Percentiles rank a stretch among this genome's conserved stretches.
Evolutionary conservation across 257 asterid species (phyloP).

Genomic region (Apocynum venetum): DNA sequence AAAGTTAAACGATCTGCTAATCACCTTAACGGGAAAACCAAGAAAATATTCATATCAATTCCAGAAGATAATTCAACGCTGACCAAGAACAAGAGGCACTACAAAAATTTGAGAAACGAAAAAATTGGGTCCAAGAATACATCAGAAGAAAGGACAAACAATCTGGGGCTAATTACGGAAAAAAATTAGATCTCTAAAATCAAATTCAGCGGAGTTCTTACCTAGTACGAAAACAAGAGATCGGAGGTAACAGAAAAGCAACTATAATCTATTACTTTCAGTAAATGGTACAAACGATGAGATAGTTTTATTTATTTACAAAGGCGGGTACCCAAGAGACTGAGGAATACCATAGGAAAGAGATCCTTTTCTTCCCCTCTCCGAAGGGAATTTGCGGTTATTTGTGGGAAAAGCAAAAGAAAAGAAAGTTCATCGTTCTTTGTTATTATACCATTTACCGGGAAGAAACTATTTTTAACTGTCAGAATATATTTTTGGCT

Average conservation of each 20-base stretch:
- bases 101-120: neutral
- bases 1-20: neutral
- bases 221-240: neutral
- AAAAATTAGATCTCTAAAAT: neutral
- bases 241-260: neutral
- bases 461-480: too few species aligned
- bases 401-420: neutral
- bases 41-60: neutral
- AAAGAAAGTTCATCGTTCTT: too few species aligned
- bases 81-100: neutral
- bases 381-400: neutral
- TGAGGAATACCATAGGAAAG: neutral
- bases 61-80: neutral
- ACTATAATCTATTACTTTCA: neutral
- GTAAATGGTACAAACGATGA: neutral
- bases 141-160: neutral
- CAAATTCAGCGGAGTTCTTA: neutral
- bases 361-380: neutral
- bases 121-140: neutral
- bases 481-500: too few species aligned
- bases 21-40: neutral
- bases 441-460: too few species aligned
- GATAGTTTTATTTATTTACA: neutral
- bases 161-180: neutral
- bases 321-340: neutral